phyloP scores from a whole-genome alignment of 148 eudicot genomes.

The Pharnaceum exiguum region DNA sequence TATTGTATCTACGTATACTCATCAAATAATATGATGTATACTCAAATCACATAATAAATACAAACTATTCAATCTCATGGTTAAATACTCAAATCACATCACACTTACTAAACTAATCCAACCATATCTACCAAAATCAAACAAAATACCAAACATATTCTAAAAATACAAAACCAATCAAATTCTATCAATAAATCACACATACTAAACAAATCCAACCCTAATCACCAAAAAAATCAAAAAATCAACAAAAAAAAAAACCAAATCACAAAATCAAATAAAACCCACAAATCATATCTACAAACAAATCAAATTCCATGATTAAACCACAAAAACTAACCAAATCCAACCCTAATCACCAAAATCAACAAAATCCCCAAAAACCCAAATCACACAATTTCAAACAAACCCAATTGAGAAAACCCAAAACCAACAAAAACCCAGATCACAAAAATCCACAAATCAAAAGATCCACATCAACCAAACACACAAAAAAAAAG shows the following conservation, averaged over 20 bases:
- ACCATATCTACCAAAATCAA: too few relatives aligned
- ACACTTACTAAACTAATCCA: too few relatives aligned
- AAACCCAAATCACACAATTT: background rate
- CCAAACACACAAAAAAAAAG: background rate
- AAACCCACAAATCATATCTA: slow-evolving; percentile 1
- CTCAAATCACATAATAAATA: too few relatives aligned
- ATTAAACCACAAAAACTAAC: too few relatives aligned
- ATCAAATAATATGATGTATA: too few relatives aligned
- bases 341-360: background rate
- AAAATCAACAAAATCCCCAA: too few relatives aligned
- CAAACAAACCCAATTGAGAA: background rate
- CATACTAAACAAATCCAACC: background rate
- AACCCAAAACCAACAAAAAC: background rate
- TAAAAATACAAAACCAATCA: too few relatives aligned
- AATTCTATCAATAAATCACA: too few relatives aligned
- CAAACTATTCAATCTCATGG: too few relatives aligned
- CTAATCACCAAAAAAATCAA: slow-evolving; percentile 2
- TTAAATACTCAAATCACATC: too few relatives aligned
- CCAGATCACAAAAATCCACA: background rate
- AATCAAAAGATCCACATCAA: slow-evolving; percentile 21
- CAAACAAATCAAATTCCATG: slow-evolving; percentile 7
- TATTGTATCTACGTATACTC: too few relatives aligned
- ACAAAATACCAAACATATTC: too few relatives aligned
- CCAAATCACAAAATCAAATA: background rate
- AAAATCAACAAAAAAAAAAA: slow-evolving; percentile 8